A percentile compares a stretch with the other conserved stretches of the same genome.
Evolutionary conservation across 2,329 filamentous ascomycete species (phyloP).

Genomic region (Penicillium brasilianum): DNA sequence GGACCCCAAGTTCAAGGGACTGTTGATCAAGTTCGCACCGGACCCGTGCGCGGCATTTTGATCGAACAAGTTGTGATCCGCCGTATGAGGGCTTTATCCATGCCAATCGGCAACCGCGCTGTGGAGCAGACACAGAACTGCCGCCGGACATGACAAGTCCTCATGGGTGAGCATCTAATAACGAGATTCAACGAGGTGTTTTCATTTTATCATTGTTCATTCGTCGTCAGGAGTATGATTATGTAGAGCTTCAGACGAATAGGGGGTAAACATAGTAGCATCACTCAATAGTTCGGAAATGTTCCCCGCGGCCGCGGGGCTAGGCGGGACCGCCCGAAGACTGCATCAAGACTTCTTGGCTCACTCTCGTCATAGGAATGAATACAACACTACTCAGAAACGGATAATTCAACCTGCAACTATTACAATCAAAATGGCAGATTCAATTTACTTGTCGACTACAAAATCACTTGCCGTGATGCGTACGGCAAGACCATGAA

Average conservation of each 20-base stretch:
- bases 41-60: constrained; percentile 8
- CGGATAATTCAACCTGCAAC: too few species aligned
- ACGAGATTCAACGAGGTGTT: not conserved
- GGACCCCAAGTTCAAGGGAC: not conserved
- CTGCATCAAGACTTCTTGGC: not conserved
- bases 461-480: too few species aligned
- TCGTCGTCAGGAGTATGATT: not conserved
- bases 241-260: not conserved
- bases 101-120: not conserved
- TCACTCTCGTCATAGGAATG: too few species aligned
- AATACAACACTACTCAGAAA: too few species aligned
- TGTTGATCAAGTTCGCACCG: not conserved
- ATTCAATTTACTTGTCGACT: too few species aligned
- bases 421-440: too few species aligned
- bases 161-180: not conserved
- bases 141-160: not conserved
- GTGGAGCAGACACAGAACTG: not conserved
- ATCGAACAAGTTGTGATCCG: not conserved
- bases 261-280: not conserved
- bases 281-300: not conserved
- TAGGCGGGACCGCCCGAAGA: not conserved
- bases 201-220: not conserved
- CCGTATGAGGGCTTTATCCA: constrained; percentile 1
- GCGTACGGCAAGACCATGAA: too few species aligned
- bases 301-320: not conserved